Evolutionary conservation across 768 basidiomycete genomes (phyloP).

Genomic region (Suillus bovinus): DNA sequence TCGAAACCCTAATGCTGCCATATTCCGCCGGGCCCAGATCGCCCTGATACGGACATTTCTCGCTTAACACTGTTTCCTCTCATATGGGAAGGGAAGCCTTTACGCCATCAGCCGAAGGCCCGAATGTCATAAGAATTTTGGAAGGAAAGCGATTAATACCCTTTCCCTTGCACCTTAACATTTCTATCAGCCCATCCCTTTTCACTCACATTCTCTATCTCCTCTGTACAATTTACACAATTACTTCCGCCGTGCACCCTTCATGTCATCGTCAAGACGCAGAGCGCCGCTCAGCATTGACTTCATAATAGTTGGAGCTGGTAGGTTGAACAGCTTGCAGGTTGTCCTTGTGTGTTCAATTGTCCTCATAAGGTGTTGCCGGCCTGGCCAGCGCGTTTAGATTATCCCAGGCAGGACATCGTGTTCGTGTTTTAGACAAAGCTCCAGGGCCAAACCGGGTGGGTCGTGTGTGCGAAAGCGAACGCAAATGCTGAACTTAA

Average conservation of each 20-base stretch:
- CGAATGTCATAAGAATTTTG: background rate
- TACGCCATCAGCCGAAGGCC: background rate
- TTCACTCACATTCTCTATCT: background rate
- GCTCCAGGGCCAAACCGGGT: constrained; percentile 45
- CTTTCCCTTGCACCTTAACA: constrained; percentile 9
- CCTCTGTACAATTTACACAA: background rate
- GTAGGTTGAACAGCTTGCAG: constrained; percentile 14
- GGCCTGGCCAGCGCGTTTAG: constrained; percentile 61
- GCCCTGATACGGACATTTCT: background rate
- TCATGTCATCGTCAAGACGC: constrained; percentile 15
- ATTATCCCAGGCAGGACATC: constrained; percentile 59
- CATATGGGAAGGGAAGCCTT: constrained; percentile 3
- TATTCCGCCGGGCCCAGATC: background rate
- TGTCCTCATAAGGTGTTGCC: constrained; percentile 36
- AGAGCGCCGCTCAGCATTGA: constrained; percentile 29
- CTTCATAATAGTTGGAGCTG: constrained; percentile 34
- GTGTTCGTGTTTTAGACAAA: constrained; percentile 57
- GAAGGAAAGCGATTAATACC: constrained; percentile 20
- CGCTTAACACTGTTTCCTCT: constrained; percentile 3
- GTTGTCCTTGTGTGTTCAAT: background rate
- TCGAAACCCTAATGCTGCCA: background rate
- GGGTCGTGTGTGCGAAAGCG: constrained; percentile 8
- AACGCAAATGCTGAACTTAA: background rate
- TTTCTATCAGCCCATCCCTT: background rate
- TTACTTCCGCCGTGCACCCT: background rate